Evolutionary conservation across 164 flowering plant genomes (phyloP), one percentile per base, ranked within the genome.

Genomic region (Sextonia rubra): DNA sequence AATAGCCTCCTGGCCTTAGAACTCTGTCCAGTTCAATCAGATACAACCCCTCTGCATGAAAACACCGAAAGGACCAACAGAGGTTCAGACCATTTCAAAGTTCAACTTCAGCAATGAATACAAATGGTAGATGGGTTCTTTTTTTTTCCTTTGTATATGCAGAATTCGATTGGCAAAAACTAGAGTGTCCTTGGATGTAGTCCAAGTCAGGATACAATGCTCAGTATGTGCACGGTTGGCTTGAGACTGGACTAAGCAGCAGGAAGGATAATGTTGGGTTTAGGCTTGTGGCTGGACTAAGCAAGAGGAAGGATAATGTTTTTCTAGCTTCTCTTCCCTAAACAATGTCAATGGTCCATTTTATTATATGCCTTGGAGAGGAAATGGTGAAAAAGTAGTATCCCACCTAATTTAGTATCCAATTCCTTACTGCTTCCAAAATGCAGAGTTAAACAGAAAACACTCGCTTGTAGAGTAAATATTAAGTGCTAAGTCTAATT

Each of bases 1-100:
- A 95, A 62, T 95, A 95, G n/a, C 96, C 99, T 69, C 99, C 99
- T 26, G 99, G 99, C 74, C 98, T 83, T 17, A 93, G 77, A 72
- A 96, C 85, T 80, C 99, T 83, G 79, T 96, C 98, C 66, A 96
- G 95, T 84, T 96, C 99, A 67, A 81, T 86, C 60, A 96, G 81
- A 76, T 89, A 93, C 72, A 91, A 12, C 15, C 97, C 99, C 83
- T 88, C 99, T 95, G 86, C 62, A 47, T 17, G 7, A 75, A 49
- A 52, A 27, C 12, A 66, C 20, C 15, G 26, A 62, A 62, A 14
- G 65, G 14, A 62, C 44, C 37, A 17, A 37, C 23, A 66, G 2
- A 32, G 32, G 27, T 66, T n/a, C 69, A 37, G 37, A 66, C 12
- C 3, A 25, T 25, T 20, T 27, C 23, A 9, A 61, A 61, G 27